Evolutionary conservation across 164 flowering plant species (phyloP), one percentile per base, ranked within the genome.

Genomic region (Tetracentron sinense): DNA sequence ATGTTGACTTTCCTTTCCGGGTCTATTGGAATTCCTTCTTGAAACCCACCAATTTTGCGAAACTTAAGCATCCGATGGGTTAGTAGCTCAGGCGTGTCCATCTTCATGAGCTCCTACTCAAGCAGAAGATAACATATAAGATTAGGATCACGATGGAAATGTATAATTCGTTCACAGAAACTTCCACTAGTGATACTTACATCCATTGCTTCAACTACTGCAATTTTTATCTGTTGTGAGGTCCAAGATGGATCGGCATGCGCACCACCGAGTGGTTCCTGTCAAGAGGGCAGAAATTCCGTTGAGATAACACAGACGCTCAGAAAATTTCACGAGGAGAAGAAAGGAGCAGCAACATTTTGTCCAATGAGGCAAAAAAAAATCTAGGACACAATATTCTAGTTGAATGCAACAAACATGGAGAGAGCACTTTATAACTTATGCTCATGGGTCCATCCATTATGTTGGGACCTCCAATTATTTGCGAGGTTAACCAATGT

Each of bases 211-310:
- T 84, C 81, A 42, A 75, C 65, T 38, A 94, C 72, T 60, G 93
- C 93, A 60, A 15, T 49, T 77, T 85, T 94, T 64, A 94, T 88
- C 72, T 83, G 96, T 65, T 89, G 82, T 20, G 99, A 94, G 42
- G 96, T 88, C 97, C 96, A 86, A 62, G 77, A 28, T 38, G 97
- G 83, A 83, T 88, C 96, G 6, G 81, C 72, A 81, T 94, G 99
- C 52, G 97, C 99, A 74, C 99, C 99, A 61, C 97, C 99, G 28
- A 94, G 89, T 50, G 99, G 99, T 71, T 94, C 99, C 99, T 94
- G 85, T 72, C 16, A 60, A 56, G 61, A 58, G 23, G 20, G 47
- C n/a, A 46, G 21, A 48, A 66, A 30, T 31, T 61, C 29, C 22
- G 12, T 20, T 21, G 47, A 54, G 42, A 50, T 58, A 57, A 66